Evolutionary conservation across 2,329 filamentous ascomycete genomes (phyloP), one percentile per base, ranked within the genome.

Genomic region (Chalaropsis ovoidea): DNA sequence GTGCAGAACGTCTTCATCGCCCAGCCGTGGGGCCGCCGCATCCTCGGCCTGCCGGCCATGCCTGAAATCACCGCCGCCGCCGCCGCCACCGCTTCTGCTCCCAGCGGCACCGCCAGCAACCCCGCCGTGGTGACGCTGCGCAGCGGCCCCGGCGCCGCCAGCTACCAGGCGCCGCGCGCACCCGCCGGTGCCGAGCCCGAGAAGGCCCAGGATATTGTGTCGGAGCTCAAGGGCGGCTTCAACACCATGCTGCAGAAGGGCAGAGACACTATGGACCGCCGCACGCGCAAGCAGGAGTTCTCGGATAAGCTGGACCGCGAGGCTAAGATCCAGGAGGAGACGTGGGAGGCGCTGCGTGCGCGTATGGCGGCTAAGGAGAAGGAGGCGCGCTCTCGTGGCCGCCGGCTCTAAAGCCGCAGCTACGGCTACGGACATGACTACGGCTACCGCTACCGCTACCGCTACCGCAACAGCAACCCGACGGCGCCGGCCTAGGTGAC

Each of bases 21-120:
- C 60, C 76, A 74, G 71, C 75, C 75, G 52, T 39, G 70, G 13
- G 68, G 81, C 68, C 79, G 79, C 65, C 72, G 73, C 43, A 68
- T 71, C 66, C 69, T 76, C 39, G 73, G 72, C 43, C 73, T 81
- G 3, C 75, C 77, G 2, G 68, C 72, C 35, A 68, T 68, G 60
- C 67, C 67, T 45, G 24, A 63, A 17, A 52, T 52, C 47, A 7
- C 35, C 43, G 24, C 70, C 19, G 17, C 67, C 54, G 6, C 31
- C 31, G 6, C 70, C n/a, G n/a, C 67, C 54, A 15, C 67, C 54
- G 6, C 31, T 6, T 3, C 70, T n/a, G n/a, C 67, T 47, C 2
- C 61, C 45, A 47, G 43, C 64, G 60, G 24, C 24, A n/a, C 68
- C 15, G 39, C 58, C 22, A 42, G 22, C 42, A 35, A 61, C 39